Evolutionary conservation across 441 rosid species (phyloP).

Genomic region (Croton setiger): DNA sequence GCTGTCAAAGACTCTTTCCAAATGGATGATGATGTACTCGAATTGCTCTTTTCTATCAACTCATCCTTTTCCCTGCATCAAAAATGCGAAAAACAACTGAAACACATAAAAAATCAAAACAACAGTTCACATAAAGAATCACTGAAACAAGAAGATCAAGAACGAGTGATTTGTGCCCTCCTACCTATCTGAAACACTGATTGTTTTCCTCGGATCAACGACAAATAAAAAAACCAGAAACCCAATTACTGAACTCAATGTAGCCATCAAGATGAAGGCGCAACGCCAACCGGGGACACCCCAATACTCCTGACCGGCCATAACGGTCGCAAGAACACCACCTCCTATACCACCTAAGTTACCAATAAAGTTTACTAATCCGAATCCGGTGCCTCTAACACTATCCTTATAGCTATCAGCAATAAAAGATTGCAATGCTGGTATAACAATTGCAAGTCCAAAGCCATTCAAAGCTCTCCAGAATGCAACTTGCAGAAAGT

Average conservation of each 20-base stretch:
- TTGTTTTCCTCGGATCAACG: slow-evolving; percentile 64
- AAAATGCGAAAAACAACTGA: slow-evolving; percentile 8
- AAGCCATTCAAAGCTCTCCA: slow-evolving; percentile 98
- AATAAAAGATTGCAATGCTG: slow-evolving; percentile 90
- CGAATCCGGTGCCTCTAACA: slow-evolving; percentile 91
- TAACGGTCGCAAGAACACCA: slow-evolving; percentile 85
- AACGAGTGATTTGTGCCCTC: slow-evolving; percentile 26
- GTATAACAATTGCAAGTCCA: slow-evolving; percentile 94
- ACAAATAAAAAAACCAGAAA: slow-evolving; percentile 80
- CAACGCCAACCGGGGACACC: slow-evolving; percentile 91
- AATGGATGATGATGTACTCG: slow-evolving; percentile 36
- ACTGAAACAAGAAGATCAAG: background rate
- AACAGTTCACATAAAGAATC: background rate
- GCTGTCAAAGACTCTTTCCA: slow-evolving; percentile 81
- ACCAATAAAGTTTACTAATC: slow-evolving; percentile 76
- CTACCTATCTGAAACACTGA: slow-evolving; percentile 30
- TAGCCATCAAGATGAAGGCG: slow-evolving; percentile 90
- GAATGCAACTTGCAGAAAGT: slow-evolving; percentile 66
- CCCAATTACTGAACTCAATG: slow-evolving; percentile 68
- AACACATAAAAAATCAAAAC: slow-evolving; percentile 12
- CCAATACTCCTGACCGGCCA: slow-evolving; percentile 81
- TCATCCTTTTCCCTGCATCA: slow-evolving; percentile 64
- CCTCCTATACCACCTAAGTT: slow-evolving; percentile 91
- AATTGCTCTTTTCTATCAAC: slow-evolving; percentile 39
- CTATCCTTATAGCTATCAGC: slow-evolving; percentile 90